Percentiles rank a stretch among this genome's conserved stretches.
Conservation (phyloP, 73 alveolate species). For the Paramecium sonneborni region DNA sequence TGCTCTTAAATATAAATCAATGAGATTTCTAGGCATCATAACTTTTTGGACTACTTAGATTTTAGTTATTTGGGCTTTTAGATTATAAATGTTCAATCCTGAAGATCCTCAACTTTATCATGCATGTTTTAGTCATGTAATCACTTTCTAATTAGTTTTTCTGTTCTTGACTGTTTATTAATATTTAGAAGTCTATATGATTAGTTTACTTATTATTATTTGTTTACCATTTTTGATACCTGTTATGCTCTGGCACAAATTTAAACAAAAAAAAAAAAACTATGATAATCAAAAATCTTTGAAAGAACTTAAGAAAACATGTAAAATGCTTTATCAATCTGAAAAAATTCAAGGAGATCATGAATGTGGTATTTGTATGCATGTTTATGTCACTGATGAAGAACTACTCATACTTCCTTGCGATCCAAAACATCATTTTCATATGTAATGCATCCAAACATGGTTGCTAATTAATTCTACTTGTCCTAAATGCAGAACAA, state of each 20-base stretch:
- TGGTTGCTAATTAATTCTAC: conserved; percentile 46
- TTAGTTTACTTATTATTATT: background rate
- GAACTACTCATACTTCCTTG: conserved; percentile 33
- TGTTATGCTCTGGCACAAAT: background rate
- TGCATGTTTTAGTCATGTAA: background rate
- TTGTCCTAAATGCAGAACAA: conserved; percentile 58
- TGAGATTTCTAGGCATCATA: background rate
- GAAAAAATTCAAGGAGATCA: conserved; percentile 54
- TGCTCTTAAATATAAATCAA: background rate
- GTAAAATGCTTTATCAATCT: background rate
- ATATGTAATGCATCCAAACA: conserved; percentile 41
- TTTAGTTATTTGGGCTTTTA: background rate
- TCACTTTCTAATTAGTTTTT: background rate
- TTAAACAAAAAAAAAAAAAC: background rate
- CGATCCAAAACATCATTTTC: conserved; percentile 45
- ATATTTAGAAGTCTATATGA: background rate
- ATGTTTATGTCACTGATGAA: conserved; percentile 27
- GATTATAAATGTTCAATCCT: background rate
- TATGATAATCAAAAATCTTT: background rate
- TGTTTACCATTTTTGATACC: background rate
- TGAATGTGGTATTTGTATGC: conserved; percentile 46
- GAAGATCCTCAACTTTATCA: background rate
- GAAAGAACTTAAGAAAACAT: background rate
- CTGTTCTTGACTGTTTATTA: background rate
- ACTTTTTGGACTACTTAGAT: background rate